A percentile compares a stretch with the other conserved stretches of the same genome.
Evolutionary conservation across 768 basidiomycete species (phyloP).

Genomic region (Tylopilus balloui): DNA sequence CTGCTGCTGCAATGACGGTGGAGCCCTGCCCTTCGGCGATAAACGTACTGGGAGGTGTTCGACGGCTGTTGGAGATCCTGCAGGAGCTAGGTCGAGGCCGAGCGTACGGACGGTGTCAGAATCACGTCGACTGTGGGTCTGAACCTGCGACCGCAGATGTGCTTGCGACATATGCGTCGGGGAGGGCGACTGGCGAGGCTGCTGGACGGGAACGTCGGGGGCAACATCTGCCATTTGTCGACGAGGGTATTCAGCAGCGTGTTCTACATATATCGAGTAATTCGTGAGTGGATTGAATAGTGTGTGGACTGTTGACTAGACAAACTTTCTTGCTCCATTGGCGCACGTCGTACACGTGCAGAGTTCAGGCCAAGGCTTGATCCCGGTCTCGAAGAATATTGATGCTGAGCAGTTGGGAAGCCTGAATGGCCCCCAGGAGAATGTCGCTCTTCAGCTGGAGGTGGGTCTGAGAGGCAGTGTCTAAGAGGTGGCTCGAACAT

Average conservation of each 20-base stretch:
- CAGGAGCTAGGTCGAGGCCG: conserved; percentile 33
- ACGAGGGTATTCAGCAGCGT: conserved; percentile 24
- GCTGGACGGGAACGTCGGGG: conserved; percentile 20
- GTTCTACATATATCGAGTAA: conserved; percentile 18
- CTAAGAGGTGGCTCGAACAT: conserved; percentile 23
- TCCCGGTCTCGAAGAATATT: conserved; percentile 36
- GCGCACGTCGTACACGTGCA: conserved; percentile 37
- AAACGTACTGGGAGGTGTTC: conserved; percentile 34
- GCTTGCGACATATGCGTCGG: conserved; percentile 37
- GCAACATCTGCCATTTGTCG: conserved; percentile 11
- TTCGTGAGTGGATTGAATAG: conserved; percentile 7
- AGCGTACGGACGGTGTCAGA: conserved; percentile 68
- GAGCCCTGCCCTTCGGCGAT: conserved; percentile 29
- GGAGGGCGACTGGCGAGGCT: conserved; percentile 52
- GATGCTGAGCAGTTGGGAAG: conserved; percentile 18
- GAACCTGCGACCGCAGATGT: conserved; percentile 29
- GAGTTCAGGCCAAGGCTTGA: conserved; percentile 41
- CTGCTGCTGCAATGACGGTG: conserved; percentile 23
- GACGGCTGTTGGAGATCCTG: conserved; percentile 55
- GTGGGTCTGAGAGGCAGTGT: conserved; percentile 24
- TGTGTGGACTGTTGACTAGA: conserved; percentile 9
- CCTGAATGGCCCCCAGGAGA: conserved; percentile 21
- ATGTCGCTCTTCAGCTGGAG: conserved; percentile 26
- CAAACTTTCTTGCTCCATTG: conserved; percentile 44
- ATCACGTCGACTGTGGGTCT: conserved; percentile 62